phyloP scores from a whole-genome alignment of 176 grass and related monocot genomes.

The Stipa capillata region DNA sequence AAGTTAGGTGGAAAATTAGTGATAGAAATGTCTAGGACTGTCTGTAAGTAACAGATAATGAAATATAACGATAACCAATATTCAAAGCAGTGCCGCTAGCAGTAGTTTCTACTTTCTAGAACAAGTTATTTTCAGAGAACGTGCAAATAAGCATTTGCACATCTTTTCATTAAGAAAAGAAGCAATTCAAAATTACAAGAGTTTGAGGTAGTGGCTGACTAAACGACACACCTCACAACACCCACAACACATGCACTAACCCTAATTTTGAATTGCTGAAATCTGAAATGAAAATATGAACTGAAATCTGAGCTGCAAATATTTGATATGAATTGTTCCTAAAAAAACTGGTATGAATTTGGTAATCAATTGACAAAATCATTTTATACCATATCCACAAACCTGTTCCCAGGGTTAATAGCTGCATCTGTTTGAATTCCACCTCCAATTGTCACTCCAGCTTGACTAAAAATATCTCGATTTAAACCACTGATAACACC shows the following conservation, averaged over 20 bases:
- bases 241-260: background rate
- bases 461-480: slow-evolving; percentile 92
- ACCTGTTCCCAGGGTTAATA: slow-evolving; percentile 98
- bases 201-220: too few relatives aligned
- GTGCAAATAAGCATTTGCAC: too few relatives aligned
- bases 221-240: too few relatives aligned
- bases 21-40: background rate
- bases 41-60: background rate
- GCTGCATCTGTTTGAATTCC: slow-evolving; percentile 97
- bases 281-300: background rate
- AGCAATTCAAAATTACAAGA: background rate
- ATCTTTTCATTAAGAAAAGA: background rate
- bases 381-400: background rate
- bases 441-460: slow-evolving; percentile 90
- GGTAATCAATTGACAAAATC: background rate
- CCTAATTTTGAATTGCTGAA: background rate
- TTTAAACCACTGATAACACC: slow-evolving; percentile 95
- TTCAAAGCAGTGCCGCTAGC: background rate
- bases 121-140: too few relatives aligned
- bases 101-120: slow-evolving; percentile 10
- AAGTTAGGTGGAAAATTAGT: background rate
- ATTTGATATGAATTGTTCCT: background rate
- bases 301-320: background rate
- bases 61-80: slow-evolving; percentile 17
- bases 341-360: background rate